Conservation (phyloP, 768 basidiomycete species). For the Boletus insuetus region DNA sequence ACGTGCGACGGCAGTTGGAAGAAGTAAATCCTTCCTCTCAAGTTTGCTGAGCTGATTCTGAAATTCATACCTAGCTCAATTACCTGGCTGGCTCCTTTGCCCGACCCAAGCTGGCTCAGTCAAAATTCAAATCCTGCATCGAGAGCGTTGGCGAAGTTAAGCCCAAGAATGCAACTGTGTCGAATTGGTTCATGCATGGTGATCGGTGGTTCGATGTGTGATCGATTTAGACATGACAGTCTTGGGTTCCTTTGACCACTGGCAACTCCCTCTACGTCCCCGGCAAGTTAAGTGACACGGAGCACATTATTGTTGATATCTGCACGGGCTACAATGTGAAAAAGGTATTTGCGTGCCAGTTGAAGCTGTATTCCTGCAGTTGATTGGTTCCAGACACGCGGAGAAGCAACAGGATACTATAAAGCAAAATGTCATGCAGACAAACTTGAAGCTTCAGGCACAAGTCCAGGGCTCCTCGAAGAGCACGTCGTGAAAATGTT, state of each 20-base stretch:
- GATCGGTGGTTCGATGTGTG: not conserved
- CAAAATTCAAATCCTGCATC: slow-evolving; percentile 86
- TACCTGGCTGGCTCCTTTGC: slow-evolving; percentile 90
- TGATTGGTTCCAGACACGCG: slow-evolving; percentile 58
- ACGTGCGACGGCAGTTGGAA: slow-evolving; percentile 89
- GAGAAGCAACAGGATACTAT: slow-evolving; percentile 82
- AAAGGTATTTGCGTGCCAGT: slow-evolving; percentile 56
- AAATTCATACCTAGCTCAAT: slow-evolving; percentile 42
- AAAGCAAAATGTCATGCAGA: slow-evolving; percentile 75
- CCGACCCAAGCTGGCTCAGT: slow-evolving; percentile 90
- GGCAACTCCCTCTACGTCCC: slow-evolving; percentile 96
- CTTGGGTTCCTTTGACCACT: slow-evolving; percentile 85
- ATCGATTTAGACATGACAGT: slow-evolving; percentile 69
- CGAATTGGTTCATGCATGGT: not conserved
- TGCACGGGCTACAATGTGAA: slow-evolving; percentile 97
- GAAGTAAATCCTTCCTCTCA: slow-evolving; percentile 50
- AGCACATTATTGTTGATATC: slow-evolving; percentile 90
- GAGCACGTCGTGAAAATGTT: slow-evolving; percentile 16
- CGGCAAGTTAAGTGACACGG: slow-evolving; percentile 77
- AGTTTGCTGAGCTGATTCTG: not conserved
- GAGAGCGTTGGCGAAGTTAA: slow-evolving; percentile 77
- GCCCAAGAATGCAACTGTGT: slow-evolving; percentile 59
- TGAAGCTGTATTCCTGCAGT: not conserved
- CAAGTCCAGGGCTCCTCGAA: slow-evolving; percentile 20
- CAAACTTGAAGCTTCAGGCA: slow-evolving; percentile 46